phyloP scores from a whole-genome alignment of 140 eudicot genomes.

The Senecio squalidus region DNA sequence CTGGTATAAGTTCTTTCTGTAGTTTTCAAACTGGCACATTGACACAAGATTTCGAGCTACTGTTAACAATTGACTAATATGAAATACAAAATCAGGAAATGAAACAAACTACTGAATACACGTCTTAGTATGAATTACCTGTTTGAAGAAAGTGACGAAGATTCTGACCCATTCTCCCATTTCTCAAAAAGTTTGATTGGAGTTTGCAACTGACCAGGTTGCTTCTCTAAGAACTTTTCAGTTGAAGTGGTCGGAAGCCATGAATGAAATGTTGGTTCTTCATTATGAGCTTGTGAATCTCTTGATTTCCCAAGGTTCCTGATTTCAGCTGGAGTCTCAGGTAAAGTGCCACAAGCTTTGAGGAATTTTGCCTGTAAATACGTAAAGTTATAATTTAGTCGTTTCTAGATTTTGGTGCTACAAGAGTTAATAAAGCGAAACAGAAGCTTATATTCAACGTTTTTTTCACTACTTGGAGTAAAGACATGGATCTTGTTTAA shows the following conservation, averaged over 20 bases:
- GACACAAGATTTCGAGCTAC: background rate
- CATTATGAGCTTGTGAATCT: constrained; percentile 21
- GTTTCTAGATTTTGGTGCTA: background rate
- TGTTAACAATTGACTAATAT: background rate
- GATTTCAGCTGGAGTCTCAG: constrained; percentile 70
- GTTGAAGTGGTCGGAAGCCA: constrained; percentile 41
- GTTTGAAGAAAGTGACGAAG: constrained; percentile 35
- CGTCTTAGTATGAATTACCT: constrained; percentile 30
- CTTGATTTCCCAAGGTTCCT: constrained; percentile 29
- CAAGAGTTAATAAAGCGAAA: background rate
- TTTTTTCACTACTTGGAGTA: background rate
- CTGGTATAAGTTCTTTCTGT: constrained; percentile 13
- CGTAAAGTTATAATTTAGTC: constrained; percentile 9
- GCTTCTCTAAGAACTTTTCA: constrained; percentile 34
- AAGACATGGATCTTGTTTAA: constrained; percentile 9
- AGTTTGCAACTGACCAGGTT: constrained; percentile 40
- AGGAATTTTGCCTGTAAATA: constrained; percentile 11
- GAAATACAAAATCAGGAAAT: too few relatives aligned
- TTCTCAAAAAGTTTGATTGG: constrained; percentile 36
- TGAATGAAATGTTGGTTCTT: constrained; percentile 33
- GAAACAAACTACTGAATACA: background rate
- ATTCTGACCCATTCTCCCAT: constrained; percentile 27
- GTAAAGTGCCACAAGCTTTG: constrained; percentile 17
- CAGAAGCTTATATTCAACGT: constrained; percentile 4
- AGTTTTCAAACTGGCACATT: constrained; percentile 9